Evolutionary conservation across 345 rosid species (phyloP).

Genomic region (Mallotus nudiflorus): DNA sequence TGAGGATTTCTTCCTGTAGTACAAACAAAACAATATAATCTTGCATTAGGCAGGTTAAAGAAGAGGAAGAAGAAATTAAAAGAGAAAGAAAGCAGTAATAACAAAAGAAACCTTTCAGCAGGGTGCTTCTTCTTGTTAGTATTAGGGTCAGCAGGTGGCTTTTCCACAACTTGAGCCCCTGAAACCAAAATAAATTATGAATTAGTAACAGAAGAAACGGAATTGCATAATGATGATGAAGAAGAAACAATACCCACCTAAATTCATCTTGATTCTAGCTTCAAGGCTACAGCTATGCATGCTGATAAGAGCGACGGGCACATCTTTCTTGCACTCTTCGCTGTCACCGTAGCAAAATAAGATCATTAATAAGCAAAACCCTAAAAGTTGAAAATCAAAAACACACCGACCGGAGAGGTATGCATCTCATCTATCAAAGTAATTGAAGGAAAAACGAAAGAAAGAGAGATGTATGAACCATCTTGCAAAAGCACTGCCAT

Average conservation of each 20-base stretch:
- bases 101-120: constrained; percentile 49
- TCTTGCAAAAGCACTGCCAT: constrained; percentile 81
- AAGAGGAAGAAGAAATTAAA: too few relatives aligned
- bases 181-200: not conserved
- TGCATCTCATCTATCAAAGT: too few relatives aligned
- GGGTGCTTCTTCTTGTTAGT: constrained; percentile 63
- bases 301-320: constrained; percentile 73
- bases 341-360: too few relatives aligned
- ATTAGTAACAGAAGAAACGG: too few relatives aligned
- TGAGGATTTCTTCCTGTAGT: constrained; percentile 58
- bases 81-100: not conserved
- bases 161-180: constrained; percentile 83
- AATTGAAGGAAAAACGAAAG: not conserved
- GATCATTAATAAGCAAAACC: too few relatives aligned
- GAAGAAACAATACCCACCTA: constrained; percentile 42
- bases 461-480: constrained; percentile 44
- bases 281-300: constrained; percentile 91
- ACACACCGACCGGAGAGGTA: too few relatives aligned
- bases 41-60: too few relatives aligned
- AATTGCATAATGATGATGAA: too few relatives aligned
- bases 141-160: too few relatives aligned
- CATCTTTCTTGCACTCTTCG: constrained; percentile 70
- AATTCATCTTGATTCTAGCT: constrained; percentile 72
- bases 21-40: not conserved
- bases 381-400: not conserved